Percentiles rank a stretch among this genome's conserved stretches.
Conservation (phyloP, 805 yeast species). For the Pichia gijzeniarum region DNA sequence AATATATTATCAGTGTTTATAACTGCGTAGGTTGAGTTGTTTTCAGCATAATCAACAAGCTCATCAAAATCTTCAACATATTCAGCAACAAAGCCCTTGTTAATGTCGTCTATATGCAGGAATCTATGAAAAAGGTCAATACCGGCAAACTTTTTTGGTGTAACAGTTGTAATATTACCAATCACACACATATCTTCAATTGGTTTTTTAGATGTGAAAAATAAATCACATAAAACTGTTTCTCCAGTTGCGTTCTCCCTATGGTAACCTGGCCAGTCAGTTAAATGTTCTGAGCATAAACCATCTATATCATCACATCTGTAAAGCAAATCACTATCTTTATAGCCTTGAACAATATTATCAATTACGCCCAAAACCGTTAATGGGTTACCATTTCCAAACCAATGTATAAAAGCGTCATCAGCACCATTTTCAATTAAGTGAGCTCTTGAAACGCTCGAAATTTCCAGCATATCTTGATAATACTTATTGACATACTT, state of each 20-base stretch:
- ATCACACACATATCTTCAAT: slow-evolving; percentile 31
- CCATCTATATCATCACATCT: slow-evolving; percentile 38
- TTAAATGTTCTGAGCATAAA: slow-evolving; percentile 26
- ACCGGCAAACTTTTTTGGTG: slow-evolving; percentile 30
- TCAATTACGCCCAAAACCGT: slow-evolving; percentile 34
- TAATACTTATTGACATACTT: slow-evolving; percentile 24
- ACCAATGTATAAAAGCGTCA: slow-evolving; percentile 32
- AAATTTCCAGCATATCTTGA: slow-evolving; percentile 29
- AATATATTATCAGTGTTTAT: slow-evolving; percentile 31
- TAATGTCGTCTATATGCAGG: slow-evolving; percentile 31
- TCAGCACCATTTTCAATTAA: slow-evolving; percentile 29
- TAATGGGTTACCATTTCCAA: slow-evolving; percentile 31
- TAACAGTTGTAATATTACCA: slow-evolving; percentile 28
- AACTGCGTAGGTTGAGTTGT: slow-evolving; percentile 30
- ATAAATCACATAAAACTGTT: slow-evolving; percentile 36
- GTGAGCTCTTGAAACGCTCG: slow-evolving; percentile 33
- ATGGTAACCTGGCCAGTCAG: slow-evolving; percentile 36
- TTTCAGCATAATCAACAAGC: slow-evolving; percentile 29
- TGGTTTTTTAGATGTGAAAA: slow-evolving; percentile 29
- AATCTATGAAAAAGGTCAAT: slow-evolving; percentile 34
- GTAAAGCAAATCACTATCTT: slow-evolving; percentile 27
- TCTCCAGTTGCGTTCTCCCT: slow-evolving; percentile 33
- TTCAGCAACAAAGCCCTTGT: slow-evolving; percentile 31
- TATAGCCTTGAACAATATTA: slow-evolving; percentile 29
- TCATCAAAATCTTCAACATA: slow-evolving; percentile 33